Evolutionary conservation across 2,329 filamentous ascomycete genomes (phyloP).

Genomic region (Dothideomycetes sp.): DNA sequence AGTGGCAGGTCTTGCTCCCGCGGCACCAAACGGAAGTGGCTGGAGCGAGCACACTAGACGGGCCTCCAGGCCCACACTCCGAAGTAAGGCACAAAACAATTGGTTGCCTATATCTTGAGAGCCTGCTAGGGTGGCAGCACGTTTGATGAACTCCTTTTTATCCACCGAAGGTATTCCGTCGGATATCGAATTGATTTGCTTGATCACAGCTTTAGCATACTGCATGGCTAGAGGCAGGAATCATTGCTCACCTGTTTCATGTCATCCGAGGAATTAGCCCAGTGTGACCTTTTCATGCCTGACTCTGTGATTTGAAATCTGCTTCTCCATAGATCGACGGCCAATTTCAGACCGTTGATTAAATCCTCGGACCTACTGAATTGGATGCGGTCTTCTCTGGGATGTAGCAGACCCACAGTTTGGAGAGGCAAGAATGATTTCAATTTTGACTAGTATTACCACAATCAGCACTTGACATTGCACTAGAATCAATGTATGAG

Average conservation of each 20-base stretch:
- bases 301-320: slow-evolving; percentile 61
- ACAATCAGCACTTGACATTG: background rate
- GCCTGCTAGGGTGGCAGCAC: slow-evolving; percentile 59
- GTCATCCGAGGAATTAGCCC: slow-evolving; percentile 56
- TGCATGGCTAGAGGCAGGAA: slow-evolving; percentile 10
- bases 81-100: slow-evolving; percentile 77
- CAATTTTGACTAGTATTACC: slow-evolving; percentile 33
- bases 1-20: slow-evolving; percentile 32
- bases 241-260: slow-evolving; percentile 12
- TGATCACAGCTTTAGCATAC: slow-evolving; percentile 8
- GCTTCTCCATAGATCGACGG: slow-evolving; percentile 54
- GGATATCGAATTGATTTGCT: slow-evolving; percentile 6
- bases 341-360: slow-evolving; percentile 64
- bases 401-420: slow-evolving; percentile 56
- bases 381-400: slow-evolving; percentile 55
- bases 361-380: slow-evolving; percentile 68
- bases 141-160: slow-evolving; percentile 59
- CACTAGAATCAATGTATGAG: background rate
- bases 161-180: slow-evolving; percentile 44
- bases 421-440: slow-evolving; percentile 55
- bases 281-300: slow-evolving; percentile 60
- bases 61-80: slow-evolving; percentile 69
- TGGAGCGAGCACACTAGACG: slow-evolving; percentile 87
- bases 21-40: slow-evolving; percentile 56
- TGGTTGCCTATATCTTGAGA: slow-evolving; percentile 86